Percentiles rank a stretch among this genome's conserved stretches.
Evolutionary conservation across 306 rosid genomes (phyloP).

Genomic region (Dalbergia oliveri): DNA sequence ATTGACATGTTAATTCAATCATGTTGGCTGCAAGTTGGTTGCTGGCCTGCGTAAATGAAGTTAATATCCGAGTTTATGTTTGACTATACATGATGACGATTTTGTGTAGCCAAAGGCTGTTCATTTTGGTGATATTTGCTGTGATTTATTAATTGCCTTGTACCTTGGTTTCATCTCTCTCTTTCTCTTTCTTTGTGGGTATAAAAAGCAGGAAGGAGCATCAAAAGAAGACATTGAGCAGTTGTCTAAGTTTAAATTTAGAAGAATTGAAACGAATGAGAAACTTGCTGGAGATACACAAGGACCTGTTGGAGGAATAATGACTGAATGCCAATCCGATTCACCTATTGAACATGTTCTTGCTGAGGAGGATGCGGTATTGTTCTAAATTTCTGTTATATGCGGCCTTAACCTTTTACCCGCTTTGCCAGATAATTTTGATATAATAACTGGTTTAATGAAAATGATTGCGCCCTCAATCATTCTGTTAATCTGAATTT

Average conservation of each 20-base stretch:
- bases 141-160: slow-evolving; percentile 25
- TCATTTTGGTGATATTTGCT: not conserved
- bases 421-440: slow-evolving; percentile 31
- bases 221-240: slow-evolving; percentile 94
- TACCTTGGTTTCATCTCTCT: slow-evolving; percentile 34
- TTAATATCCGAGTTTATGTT: slow-evolving; percentile 28
- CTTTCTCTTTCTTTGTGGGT: not conserved
- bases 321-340: slow-evolving; percentile 84
- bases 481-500: slow-evolving; percentile 36
- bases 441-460: not conserved
- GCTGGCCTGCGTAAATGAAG: slow-evolving; percentile 18
- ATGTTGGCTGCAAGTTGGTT: slow-evolving; percentile 23
- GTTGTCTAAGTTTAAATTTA: slow-evolving; percentile 80
- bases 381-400: slow-evolving; percentile 20
- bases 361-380: slow-evolving; percentile 87
- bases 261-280: slow-evolving; percentile 57
- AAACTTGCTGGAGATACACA: slow-evolving; percentile 60
- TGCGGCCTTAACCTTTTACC: not conserved
- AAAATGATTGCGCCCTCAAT: slow-evolving; percentile 19
- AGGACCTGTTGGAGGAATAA: slow-evolving; percentile 79
- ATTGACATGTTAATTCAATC: slow-evolving; percentile 1
- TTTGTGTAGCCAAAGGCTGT: slow-evolving; percentile 34
- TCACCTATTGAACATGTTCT: slow-evolving; percentile 75
- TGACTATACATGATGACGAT: slow-evolving; percentile 13
- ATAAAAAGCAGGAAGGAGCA: slow-evolving; percentile 90